Evolutionary conservation across 495 filamentous ascomycete species (phyloP).

Genomic region (Physcia stellaris): DNA sequence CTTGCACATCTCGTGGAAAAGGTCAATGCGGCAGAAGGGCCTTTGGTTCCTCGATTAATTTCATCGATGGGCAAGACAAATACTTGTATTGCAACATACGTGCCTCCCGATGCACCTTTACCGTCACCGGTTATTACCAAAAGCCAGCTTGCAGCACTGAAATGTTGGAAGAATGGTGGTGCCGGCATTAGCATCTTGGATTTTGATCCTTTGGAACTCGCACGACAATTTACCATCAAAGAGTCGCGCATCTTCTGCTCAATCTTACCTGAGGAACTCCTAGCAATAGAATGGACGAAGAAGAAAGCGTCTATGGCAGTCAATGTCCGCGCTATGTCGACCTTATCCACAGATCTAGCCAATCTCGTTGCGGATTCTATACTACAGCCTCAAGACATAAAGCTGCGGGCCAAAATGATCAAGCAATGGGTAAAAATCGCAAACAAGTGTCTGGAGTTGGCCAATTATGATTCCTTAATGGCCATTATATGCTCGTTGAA

Average conservation of each 20-base stretch:
- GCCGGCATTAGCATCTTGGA: slow-evolving; percentile 65
- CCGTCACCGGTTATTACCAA: slow-evolving; percentile 58
- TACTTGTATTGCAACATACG: slow-evolving; percentile 52
- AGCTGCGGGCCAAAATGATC: slow-evolving; percentile 79
- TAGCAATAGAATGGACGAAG: slow-evolving; percentile 88
- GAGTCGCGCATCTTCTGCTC: slow-evolving; percentile 87
- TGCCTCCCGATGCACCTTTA: slow-evolving; percentile 54
- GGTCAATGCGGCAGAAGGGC: slow-evolving; percentile 61
- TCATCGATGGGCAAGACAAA: slow-evolving; percentile 83
- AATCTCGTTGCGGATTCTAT: slow-evolving; percentile 95
- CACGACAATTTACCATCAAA: slow-evolving; percentile 86
- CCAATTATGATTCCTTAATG: slow-evolving; percentile 96
- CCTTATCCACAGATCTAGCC: slow-evolving; percentile 77
- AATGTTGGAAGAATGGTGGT: slow-evolving; percentile 60
- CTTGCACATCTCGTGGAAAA: slow-evolving; percentile 67
- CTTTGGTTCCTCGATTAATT: slow-evolving; percentile 71
- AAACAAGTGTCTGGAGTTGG: slow-evolving; percentile 69
- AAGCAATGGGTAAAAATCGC: slow-evolving; percentile 99
- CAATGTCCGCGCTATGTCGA: slow-evolving; percentile 93
- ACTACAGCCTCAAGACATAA: slow-evolving; percentile 69
- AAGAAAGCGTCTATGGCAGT: slow-evolving; percentile 61
- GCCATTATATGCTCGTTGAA: slow-evolving; percentile 90
- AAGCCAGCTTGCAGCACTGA: slow-evolving; percentile 60
- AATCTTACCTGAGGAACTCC: slow-evolving; percentile 86
- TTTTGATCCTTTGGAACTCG: slow-evolving; percentile 85